A percentile compares a stretch with the other conserved stretches of the same genome.
These are phyloP conservation scores for Calocybe gambosa DNA, from an alignment of 1,284 basidiomycete genomes.

Conservation along the genomic window DNA sequence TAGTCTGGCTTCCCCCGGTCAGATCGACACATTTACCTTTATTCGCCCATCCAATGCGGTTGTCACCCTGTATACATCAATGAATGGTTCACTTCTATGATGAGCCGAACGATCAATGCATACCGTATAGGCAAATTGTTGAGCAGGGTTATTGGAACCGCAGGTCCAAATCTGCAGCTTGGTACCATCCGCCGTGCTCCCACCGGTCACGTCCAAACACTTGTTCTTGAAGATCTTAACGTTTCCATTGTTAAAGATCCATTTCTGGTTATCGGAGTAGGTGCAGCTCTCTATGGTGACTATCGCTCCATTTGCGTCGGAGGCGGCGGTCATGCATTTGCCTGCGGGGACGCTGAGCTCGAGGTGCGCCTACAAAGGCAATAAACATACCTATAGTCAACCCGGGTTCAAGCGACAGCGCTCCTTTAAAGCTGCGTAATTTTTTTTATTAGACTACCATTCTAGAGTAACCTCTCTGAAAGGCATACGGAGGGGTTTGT, in stretches of 20 bases:
- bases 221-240: slow-evolving; percentile 39
- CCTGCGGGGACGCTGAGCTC: slow-evolving; percentile 18
- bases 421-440: slow-evolving; percentile 35
- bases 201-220: slow-evolving; percentile 40
- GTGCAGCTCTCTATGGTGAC: slow-evolving; percentile 41
- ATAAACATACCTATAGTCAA: slow-evolving; percentile 28
- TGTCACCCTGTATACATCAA: slow-evolving; percentile 25
- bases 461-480: no score
- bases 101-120: neutral
- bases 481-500: slow-evolving; percentile 12
- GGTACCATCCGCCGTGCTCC: slow-evolving; percentile 33
- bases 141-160: slow-evolving; percentile 30
- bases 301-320: slow-evolving; percentile 38
- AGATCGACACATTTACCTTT: slow-evolving; percentile 45
- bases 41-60: slow-evolving; percentile 38
- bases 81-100: neutral
- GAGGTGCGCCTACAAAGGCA: neutral
- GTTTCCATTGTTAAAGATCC: slow-evolving; percentile 35
- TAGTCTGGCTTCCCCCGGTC: slow-evolving; percentile 29
- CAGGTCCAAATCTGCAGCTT: slow-evolving; percentile 47
- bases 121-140: slow-evolving; percentile 38
- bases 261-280: slow-evolving; percentile 35
- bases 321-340: slow-evolving; percentile 43
- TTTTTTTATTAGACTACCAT: no score
- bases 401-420: slow-evolving; percentile 35